Evolutionary conservation across 2,329 filamentous ascomycete genomes (phyloP).

Genomic region (Remersonia thermophila): DNA sequence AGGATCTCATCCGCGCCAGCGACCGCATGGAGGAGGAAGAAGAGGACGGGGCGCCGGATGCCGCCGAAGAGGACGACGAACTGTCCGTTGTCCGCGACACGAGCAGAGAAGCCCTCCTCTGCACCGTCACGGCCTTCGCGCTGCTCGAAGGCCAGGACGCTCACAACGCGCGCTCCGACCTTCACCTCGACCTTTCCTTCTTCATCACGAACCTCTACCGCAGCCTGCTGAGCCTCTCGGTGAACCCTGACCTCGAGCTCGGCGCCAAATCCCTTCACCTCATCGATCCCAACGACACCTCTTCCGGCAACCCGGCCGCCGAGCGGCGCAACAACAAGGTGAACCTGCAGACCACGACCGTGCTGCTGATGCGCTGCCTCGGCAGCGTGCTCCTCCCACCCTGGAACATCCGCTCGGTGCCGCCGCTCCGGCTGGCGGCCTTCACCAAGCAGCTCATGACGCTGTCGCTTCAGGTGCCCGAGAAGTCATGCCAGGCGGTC

Average conservation of each 20-base stretch:
- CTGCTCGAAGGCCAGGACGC: constrained; percentile 89
- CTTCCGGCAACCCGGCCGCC: constrained; percentile 21
- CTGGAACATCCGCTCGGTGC: constrained; percentile 59
- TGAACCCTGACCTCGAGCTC: constrained; percentile 78
- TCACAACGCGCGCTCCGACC: constrained; percentile 64
- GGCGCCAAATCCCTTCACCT: constrained; percentile 61
- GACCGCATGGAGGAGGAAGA: constrained; percentile 41
- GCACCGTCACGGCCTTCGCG: constrained; percentile 93
- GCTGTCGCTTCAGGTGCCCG: constrained; percentile 70
- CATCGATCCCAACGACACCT: constrained; percentile 44
- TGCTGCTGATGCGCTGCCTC: constrained; percentile 78
- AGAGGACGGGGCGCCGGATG: constrained; percentile 30
- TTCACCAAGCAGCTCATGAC: constrained; percentile 89
- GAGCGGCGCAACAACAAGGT: constrained; percentile 47
- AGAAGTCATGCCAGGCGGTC: constrained; percentile 75
- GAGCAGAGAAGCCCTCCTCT: constrained; percentile 78
- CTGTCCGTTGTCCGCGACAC: constrained; percentile 50
- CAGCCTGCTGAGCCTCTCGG: constrained; percentile 63
- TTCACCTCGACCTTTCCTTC: constrained; percentile 86
- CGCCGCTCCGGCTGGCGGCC: constrained; percentile 74
- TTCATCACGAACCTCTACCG: constrained; percentile 92
- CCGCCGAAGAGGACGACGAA: constrained; percentile 37
- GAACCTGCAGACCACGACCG: constrained; percentile 90
- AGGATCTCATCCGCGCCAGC: constrained; percentile 76
- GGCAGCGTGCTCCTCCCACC: constrained; percentile 68